These are phyloP conservation scores for Conringia planisiliqua DNA, from an alignment of 345 rosid genomes.

Conservation along the genomic window DNA sequence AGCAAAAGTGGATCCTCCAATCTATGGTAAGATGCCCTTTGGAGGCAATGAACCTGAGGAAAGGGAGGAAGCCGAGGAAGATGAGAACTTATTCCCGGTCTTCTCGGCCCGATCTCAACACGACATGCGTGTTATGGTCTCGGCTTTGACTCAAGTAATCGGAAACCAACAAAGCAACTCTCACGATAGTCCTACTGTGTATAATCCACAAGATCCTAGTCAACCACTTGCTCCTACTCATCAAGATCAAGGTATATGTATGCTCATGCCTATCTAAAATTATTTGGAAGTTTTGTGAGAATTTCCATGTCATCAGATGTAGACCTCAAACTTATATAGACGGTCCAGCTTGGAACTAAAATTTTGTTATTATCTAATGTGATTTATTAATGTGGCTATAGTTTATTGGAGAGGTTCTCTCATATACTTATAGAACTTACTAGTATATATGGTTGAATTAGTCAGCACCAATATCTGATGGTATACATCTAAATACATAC, in stretches of 20 bases:
- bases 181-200: conserved; percentile 20
- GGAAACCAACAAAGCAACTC: conserved; percentile 33
- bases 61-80: conserved; percentile 41
- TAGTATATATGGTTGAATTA: neutral
- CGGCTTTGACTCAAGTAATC: conserved; percentile 70
- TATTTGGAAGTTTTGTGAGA: neutral
- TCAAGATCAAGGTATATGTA: conserved; percentile 33
- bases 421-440: neutral
- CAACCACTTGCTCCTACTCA: conserved; percentile 24
- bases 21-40: conserved; percentile 49
- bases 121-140: conserved; percentile 63
- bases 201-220: conserved; percentile 28
- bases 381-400: neutral
- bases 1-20: conserved; percentile 36
- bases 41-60: conserved; percentile 43
- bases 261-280: neutral
- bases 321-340: neutral
- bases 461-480: neutral
- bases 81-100: conserved; percentile 47
- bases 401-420: neutral
- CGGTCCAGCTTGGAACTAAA: neutral
- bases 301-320: neutral
- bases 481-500: neutral
- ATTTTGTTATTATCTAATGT: neutral
- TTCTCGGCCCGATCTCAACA: conserved; percentile 70